These are phyloP conservation scores for Staphylotrichum tortipilum DNA, from an alignment of 495 filamentous ascomycete genomes.

Conservation along the genomic window DNA sequence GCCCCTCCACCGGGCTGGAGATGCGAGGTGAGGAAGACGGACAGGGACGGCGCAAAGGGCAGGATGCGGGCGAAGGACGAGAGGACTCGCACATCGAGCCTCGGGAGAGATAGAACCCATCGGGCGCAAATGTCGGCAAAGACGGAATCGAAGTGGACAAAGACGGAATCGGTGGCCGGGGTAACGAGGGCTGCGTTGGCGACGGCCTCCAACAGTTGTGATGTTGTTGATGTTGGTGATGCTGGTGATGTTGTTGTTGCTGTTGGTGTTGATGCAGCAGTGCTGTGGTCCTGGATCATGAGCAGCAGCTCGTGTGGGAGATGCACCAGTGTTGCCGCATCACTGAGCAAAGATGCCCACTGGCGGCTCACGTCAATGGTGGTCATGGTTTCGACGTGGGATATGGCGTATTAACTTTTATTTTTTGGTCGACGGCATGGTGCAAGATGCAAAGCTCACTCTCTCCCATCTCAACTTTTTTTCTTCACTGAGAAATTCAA, in stretches of 20 bases:
- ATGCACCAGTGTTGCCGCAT: conserved; percentile 38
- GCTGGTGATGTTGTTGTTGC: too few relatives aligned
- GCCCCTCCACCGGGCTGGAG: conserved; percentile 13
- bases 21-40: conserved; percentile 38
- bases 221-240: too few relatives aligned
- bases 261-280: too few relatives aligned
- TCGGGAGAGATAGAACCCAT: conserved; percentile 48
- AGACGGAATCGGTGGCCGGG: conserved; percentile 56
- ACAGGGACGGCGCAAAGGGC: conserved; percentile 67
- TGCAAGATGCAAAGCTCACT: neutral
- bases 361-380: conserved; percentile 35
- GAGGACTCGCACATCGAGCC: conserved; percentile 46
- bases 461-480: conserved; percentile 24
- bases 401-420: conserved; percentile 1
- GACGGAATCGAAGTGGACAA: conserved; percentile 57
- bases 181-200: conserved; percentile 58
- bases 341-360: conserved; percentile 30
- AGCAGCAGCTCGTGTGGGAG: conserved; percentile 57
- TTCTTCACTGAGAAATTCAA: conserved; percentile 19
- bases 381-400: conserved; percentile 32
- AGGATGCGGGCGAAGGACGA: conserved; percentile 70
- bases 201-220: conserved; percentile 61
- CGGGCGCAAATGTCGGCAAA: conserved; percentile 73
- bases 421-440: neutral
- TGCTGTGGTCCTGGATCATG: conserved; percentile 53